Percentiles rank a stretch among this genome's conserved stretches.
phyloP scores from a whole-genome alignment of 2,329 filamentous ascomycete species.

The Leptographium wingfieldii region DNA sequence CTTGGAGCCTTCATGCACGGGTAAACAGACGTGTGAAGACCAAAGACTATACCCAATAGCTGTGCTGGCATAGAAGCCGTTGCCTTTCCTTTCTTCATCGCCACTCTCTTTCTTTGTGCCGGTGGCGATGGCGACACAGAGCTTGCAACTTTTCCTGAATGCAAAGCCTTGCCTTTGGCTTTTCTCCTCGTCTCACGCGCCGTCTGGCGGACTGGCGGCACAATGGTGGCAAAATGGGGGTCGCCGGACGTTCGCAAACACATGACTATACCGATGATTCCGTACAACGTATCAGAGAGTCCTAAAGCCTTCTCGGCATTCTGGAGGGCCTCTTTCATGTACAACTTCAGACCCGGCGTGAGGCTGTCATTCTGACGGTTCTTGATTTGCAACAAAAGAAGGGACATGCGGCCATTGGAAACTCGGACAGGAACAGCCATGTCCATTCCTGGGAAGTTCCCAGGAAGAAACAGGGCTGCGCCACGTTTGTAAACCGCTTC shows the following conservation, averaged over 20 bases:
- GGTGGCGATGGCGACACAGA: not conserved
- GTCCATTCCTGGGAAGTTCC: constrained; percentile 2
- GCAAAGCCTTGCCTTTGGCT: not conserved
- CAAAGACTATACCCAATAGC: not conserved
- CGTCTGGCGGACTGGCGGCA: not conserved
- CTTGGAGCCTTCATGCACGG: not conserved
- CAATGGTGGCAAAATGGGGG: not conserved
- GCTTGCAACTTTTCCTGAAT: not conserved
- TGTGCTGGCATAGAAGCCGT: not conserved
- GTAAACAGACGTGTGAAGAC: not conserved
- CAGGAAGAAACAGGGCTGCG: not conserved
- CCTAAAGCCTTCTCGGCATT: not conserved
- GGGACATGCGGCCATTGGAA: not conserved
- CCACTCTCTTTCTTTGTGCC: not conserved
- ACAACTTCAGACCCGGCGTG: not conserved
- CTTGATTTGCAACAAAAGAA: constrained; percentile 1
- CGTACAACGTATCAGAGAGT: not conserved
- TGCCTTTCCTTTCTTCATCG: not conserved
- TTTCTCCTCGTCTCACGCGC: not conserved
- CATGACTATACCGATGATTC: not conserved
- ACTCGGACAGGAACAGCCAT: not conserved
- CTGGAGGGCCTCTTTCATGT: not conserved
- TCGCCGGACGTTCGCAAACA: not conserved
- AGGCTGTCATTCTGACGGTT: constrained; percentile 1
- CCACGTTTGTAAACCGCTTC: not conserved